Evolutionary conservation across 2,329 filamentous ascomycete genomes (phyloP), one percentile per base, ranked within the genome.

Genomic region (Cadophora gregata): DNA sequence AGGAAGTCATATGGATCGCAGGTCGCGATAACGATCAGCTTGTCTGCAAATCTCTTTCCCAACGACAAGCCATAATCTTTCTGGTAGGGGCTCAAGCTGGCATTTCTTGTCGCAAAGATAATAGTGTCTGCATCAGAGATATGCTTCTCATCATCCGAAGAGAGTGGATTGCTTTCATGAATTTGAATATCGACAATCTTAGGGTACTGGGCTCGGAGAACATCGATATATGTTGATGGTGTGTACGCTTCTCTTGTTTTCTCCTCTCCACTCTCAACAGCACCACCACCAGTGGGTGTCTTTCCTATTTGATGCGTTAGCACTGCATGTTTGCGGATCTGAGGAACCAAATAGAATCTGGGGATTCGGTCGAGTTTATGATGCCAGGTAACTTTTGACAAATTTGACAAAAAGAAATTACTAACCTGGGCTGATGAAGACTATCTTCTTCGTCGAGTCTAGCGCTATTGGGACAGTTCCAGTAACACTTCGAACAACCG

Each of bases 1-100:
- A 82, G 70, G 29, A 82, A 81, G 66, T 82, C 81, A 63, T 81
- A 82, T 1, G 81, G 80, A 68, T 77, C 79, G 64, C 79, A 80
- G 4, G 78, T 79, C 33, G 80, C 80, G 67, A 82, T 74, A 12
- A 75, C 72, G 53, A 82, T 77, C 47, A 81, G 56, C 9, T 74
- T 77, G 5, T 72, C 72, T 29, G 73, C 69, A 16, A 70, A 58
- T 42, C 72, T 74, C 8, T 69, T 70, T 24, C 75, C 72, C 24
- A 81, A 72, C n/a, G 76, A 69, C 12, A 76, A 67, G 0, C 77
- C 80, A 12, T 81, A 67, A 0, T 69, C 66, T 56, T 74, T 77
- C 62, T 82, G 80, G 60, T 78, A 79, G 1, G 73, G 68, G 14
- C 77, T 78, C 53, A 79, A 73, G 12, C 71, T 75, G 31, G 80